These are phyloP conservation scores for Fusarium pseudocircinatum DNA, from an alignment of 2,329 filamentous ascomycete genomes.

Conservation along the genomic window DNA sequence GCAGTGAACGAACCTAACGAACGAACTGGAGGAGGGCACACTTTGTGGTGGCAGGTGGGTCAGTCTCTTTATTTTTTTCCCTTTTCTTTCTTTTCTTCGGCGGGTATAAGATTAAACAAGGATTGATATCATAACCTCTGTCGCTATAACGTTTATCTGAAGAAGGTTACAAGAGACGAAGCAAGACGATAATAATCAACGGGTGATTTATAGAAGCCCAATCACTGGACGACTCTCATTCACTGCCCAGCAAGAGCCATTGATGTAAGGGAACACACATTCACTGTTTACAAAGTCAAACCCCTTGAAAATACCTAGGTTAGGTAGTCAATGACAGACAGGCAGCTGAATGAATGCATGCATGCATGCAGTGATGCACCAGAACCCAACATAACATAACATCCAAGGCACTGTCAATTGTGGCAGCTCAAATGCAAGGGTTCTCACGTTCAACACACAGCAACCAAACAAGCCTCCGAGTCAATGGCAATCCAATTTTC, in stretches of 20 bases:
- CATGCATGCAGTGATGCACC: neutral
- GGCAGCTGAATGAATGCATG: constrained; percentile 4
- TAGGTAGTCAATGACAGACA: constrained; percentile 4
- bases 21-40: constrained; percentile 5
- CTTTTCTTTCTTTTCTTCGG: neutral
- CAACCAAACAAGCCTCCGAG: constrained; percentile 15
- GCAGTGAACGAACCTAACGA: neutral
- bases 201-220: neutral
- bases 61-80: neutral
- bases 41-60: constrained; percentile 11
- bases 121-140: neutral
- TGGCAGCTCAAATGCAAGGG: constrained; percentile 20
- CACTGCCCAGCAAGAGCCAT: neutral
- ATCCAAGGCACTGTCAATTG: constrained; percentile 9
- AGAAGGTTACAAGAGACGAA: neutral
- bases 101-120: neutral
- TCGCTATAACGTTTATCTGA: neutral
- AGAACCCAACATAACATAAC: neutral
- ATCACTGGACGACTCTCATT: neutral
- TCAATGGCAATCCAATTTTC: constrained; percentile 4
- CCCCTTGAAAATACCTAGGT: neutral
- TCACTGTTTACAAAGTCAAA: constrained; percentile 5
- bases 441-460: constrained; percentile 8
- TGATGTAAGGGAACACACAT: neutral
- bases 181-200: neutral